Conservation (phyloP, 768 basidiomycete genomes). For the Mycena crocata region DNA sequence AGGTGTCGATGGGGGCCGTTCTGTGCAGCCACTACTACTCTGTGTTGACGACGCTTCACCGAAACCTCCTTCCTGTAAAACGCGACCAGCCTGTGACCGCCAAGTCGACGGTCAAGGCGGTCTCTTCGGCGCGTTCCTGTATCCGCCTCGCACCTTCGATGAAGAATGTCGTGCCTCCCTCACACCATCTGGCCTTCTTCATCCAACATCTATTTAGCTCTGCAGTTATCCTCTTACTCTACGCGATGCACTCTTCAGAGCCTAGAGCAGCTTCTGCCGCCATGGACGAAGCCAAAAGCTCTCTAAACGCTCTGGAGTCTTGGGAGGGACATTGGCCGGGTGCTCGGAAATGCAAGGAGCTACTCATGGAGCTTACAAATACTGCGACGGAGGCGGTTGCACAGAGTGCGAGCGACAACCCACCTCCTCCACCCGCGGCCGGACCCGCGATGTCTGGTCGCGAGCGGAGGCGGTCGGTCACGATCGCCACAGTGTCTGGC, state of each 20-base stretch:
- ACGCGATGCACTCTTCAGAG: constrained; percentile 87
- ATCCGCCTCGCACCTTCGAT: constrained; percentile 88
- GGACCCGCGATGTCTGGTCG: constrained; percentile 44
- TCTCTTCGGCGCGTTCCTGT: constrained; percentile 86
- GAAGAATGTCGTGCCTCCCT: constrained; percentile 84
- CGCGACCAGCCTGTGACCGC: constrained; percentile 74
- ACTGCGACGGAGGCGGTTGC: constrained; percentile 78
- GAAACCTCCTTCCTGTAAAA: constrained; percentile 86
- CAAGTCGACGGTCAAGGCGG: constrained; percentile 82
- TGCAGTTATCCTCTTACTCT: constrained; percentile 85
- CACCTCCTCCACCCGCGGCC: constrained; percentile 37
- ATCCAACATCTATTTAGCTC: constrained; percentile 92
- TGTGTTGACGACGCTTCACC: constrained; percentile 86
- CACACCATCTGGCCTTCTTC: constrained; percentile 90
- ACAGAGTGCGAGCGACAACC: constrained; percentile 43
- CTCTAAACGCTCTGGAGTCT: constrained; percentile 75
- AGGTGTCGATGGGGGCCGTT: constrained; percentile 87
- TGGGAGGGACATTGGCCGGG: constrained; percentile 93
- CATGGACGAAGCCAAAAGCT: constrained; percentile 85
- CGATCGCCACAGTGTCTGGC: constrained; percentile 59
- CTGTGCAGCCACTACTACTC: constrained; percentile 93
- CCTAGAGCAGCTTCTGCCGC: constrained; percentile 72
- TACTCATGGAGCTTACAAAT: constrained; percentile 75
- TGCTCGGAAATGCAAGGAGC: constrained; percentile 86
- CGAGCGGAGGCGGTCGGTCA: constrained; percentile 69